These are phyloP conservation scores for Erysimum cheiranthoides DNA, from an alignment of 345 rosid species.

Conservation along the genomic window DNA sequence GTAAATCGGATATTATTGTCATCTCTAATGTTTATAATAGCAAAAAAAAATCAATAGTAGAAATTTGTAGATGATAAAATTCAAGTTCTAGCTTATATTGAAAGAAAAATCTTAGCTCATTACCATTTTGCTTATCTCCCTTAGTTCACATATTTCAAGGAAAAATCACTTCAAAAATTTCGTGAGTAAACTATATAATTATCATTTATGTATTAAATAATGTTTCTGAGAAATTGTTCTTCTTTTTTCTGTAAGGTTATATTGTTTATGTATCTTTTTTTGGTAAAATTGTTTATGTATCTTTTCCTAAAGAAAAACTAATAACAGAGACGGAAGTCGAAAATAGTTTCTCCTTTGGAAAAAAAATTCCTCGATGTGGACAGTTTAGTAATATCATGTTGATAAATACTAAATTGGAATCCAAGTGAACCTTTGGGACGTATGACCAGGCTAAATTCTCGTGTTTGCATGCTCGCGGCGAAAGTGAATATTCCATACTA, in stretches of 20 bases:
- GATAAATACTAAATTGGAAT: conserved; percentile 28
- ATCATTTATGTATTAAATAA: not conserved
- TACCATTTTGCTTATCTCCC: not conserved
- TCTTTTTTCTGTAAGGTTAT: not conserved
- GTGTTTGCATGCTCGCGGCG: conserved; percentile 64
- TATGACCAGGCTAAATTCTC: conserved; percentile 48
- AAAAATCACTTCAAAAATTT: not conserved
- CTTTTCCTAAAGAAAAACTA: too few species aligned
- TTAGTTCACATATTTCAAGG: not conserved
- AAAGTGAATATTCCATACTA: conserved; percentile 50
- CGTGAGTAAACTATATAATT: not conserved
- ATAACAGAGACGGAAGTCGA: conserved; percentile 7
- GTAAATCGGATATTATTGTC: not conserved
- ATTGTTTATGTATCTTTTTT: too few species aligned
- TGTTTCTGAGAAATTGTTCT: too few species aligned
- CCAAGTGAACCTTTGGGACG: conserved; percentile 67
- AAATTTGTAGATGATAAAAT: not conserved
- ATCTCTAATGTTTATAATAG: not conserved
- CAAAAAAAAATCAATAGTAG: not conserved
- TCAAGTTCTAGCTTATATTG: not conserved
- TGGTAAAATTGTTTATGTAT: too few species aligned
- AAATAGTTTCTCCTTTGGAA: not conserved
- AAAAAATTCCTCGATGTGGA: not conserved
- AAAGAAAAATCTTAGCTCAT: not conserved
- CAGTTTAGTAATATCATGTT: conserved; percentile 25